Percentiles rank a stretch among this genome's conserved stretches.
Evolutionary conservation across 2,329 filamentous ascomycete species (phyloP).

Genomic region (Hymenoscyphus repandus): DNA sequence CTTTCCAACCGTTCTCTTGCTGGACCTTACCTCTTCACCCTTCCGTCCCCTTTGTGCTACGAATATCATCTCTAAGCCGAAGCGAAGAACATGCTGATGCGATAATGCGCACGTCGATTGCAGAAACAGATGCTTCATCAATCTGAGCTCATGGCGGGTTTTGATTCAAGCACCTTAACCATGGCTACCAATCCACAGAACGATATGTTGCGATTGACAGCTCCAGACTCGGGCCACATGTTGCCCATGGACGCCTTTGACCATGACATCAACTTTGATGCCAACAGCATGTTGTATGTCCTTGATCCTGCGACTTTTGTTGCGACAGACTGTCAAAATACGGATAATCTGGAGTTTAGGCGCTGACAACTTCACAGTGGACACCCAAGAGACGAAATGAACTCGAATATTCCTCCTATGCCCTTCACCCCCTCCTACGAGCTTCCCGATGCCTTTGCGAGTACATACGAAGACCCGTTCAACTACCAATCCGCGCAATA

Average conservation of each 20-base stretch:
- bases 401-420: slow-evolving; percentile 33
- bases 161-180: slow-evolving; percentile 13
- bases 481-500: slow-evolving; percentile 43
- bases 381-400: slow-evolving; percentile 38
- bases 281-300: slow-evolving; percentile 26
- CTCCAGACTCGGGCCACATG: slow-evolving; percentile 13
- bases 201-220: slow-evolving; percentile 25
- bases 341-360: background rate
- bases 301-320: background rate
- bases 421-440: slow-evolving; percentile 57
- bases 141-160: slow-evolving; percentile 13
- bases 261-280: slow-evolving; percentile 25
- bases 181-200: slow-evolving; percentile 13
- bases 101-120: slow-evolving; percentile 18
- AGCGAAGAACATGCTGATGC: background rate
- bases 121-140: slow-evolving; percentile 13
- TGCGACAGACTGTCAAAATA: background rate
- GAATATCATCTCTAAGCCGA: background rate
- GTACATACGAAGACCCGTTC: slow-evolving; percentile 63
- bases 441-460: slow-evolving; percentile 53
- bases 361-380: slow-evolving; percentile 2
- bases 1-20: background rate
- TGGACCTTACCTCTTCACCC: background rate
- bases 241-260: slow-evolving; percentile 27
- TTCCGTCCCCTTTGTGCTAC: background rate